Evolutionary conservation across 2,329 filamentous ascomycete species (phyloP).

Genomic region (Neofusicoccum parvum): DNA sequence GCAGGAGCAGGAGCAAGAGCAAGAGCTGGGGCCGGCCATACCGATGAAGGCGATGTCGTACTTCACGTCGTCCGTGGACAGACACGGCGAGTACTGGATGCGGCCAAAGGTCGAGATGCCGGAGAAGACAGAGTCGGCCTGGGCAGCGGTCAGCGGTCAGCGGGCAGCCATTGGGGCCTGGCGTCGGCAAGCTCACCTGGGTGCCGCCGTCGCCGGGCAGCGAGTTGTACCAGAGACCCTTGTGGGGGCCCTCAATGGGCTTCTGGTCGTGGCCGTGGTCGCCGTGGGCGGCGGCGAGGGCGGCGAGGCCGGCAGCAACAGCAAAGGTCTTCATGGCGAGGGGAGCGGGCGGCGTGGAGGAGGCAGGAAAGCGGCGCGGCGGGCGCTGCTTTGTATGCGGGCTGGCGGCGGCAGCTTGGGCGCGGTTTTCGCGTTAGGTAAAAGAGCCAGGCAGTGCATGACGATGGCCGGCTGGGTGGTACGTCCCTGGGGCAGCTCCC

Average conservation of each 20-base stretch:
- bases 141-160: not conserved
- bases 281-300: constrained; percentile 61
- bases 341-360: not conserved
- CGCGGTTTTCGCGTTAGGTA: constrained; percentile 17
- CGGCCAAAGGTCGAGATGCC: constrained; percentile 86
- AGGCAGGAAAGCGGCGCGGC: not conserved
- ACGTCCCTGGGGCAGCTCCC: not conserved
- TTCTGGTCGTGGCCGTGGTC: constrained; percentile 60
- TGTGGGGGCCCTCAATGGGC: constrained; percentile 67
- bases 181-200: constrained; percentile 57
- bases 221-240: constrained; percentile 79
- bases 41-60: constrained; percentile 88
- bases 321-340: constrained; percentile 16
- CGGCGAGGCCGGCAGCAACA: constrained; percentile 46
- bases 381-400: constrained; percentile 10
- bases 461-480: not conserved
- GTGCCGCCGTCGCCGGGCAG: constrained; percentile 82
- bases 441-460: not conserved
- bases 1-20: constrained; percentile 46
- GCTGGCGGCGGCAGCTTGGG: not conserved
- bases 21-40: constrained; percentile 53
- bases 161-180: constrained; percentile 4
- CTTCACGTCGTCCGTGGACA: constrained; percentile 67
- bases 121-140: constrained; percentile 87
- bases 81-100: constrained; percentile 74